These are phyloP conservation scores for Dalechampia spathulata DNA, from an alignment of 441 rosid genomes.

Conservation along the genomic window DNA sequence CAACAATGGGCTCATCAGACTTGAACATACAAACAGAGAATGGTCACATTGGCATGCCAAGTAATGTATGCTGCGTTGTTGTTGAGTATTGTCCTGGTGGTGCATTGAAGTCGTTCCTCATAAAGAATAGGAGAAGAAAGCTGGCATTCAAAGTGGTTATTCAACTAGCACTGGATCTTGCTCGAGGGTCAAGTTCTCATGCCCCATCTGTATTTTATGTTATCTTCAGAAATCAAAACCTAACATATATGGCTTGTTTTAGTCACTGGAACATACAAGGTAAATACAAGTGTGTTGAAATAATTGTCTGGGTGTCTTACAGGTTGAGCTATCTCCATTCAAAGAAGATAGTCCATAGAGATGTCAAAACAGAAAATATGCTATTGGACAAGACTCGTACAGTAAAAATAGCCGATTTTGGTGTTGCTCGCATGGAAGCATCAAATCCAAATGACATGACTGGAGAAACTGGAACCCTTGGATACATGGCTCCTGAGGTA, in stretches of 20 bases:
- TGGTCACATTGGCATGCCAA: conserved; percentile 74
- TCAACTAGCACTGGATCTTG: conserved; percentile 88
- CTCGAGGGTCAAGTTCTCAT: conserved; percentile 59
- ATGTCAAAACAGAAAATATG: conserved; percentile 97
- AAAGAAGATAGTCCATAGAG: conserved; percentile 92
- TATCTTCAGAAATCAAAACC: conserved; percentile 3
- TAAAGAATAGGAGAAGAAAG: conserved; percentile 81
- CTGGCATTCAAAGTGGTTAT: conserved; percentile 84
- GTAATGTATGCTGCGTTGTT: conserved; percentile 77
- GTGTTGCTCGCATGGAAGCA: conserved; percentile 95
- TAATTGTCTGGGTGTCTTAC: conserved; percentile 10
- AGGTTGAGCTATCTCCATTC: conserved; percentile 95
- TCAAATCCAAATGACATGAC: conserved; percentile 98
- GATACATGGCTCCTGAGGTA: conserved; percentile 99
- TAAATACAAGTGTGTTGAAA: conserved; percentile 3
- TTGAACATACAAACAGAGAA: conserved; percentile 65
- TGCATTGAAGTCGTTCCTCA: conserved; percentile 69
- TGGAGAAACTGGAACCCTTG: conserved; percentile 97
- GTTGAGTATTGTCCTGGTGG: conserved; percentile 91
- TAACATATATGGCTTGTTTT: not conserved
- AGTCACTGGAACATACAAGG: not conserved
- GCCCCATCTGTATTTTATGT: conserved; percentile 9
- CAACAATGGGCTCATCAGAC: conserved; percentile 79
- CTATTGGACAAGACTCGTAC: conserved; percentile 78
- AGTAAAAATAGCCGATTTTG: conserved; percentile 89